A percentile compares a stretch with the other conserved stretches of the same genome.
Conservation (phyloP, 1,139 yeast species). For the Hemisphaericaspora xylofermentans region DNA sequence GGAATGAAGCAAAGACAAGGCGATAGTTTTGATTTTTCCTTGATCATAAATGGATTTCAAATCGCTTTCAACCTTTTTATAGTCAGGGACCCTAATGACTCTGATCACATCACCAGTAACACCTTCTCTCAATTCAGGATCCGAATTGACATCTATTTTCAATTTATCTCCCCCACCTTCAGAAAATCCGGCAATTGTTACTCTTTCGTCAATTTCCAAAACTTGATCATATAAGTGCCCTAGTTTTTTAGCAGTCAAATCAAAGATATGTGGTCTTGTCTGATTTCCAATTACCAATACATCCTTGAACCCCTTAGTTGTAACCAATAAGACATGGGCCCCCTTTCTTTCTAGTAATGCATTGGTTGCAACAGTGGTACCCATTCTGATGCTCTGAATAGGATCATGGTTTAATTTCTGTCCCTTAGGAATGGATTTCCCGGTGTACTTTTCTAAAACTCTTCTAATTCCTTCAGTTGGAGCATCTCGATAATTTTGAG, state of each 20-base stretch:
- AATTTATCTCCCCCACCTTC: constrained; percentile 44
- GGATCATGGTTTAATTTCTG: constrained; percentile 29
- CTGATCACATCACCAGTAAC: constrained; percentile 39
- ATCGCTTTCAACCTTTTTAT: constrained; percentile 21
- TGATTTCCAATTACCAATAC: constrained; percentile 44
- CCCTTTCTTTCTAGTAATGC: constrained; percentile 51
- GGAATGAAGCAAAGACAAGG: constrained; percentile 41
- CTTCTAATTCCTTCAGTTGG: constrained; percentile 89
- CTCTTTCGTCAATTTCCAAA: constrained; percentile 43
- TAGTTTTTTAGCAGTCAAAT: constrained; percentile 36
- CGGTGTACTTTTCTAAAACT: constrained; percentile 60
- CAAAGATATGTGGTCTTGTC: constrained; percentile 40
- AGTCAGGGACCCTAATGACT: constrained; percentile 34
- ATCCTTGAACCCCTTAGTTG: constrained; percentile 54
- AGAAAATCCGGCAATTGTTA: constrained; percentile 36
- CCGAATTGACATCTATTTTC: constrained; percentile 16
- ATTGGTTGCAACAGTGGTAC: constrained; percentile 43
- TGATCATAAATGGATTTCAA: constrained; percentile 24
- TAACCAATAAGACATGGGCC: constrained; percentile 48
- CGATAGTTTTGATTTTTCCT: constrained; percentile 34
- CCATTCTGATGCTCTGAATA: constrained; percentile 37
- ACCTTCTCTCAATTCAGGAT: constrained; percentile 28
- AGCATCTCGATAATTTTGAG: constrained; percentile 81
- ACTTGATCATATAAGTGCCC: constrained; percentile 37
- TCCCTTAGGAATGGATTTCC: constrained; percentile 45